phyloP scores from a whole-genome alignment of 129 eudicot genomes.

The Calendula officinalis region DNA sequence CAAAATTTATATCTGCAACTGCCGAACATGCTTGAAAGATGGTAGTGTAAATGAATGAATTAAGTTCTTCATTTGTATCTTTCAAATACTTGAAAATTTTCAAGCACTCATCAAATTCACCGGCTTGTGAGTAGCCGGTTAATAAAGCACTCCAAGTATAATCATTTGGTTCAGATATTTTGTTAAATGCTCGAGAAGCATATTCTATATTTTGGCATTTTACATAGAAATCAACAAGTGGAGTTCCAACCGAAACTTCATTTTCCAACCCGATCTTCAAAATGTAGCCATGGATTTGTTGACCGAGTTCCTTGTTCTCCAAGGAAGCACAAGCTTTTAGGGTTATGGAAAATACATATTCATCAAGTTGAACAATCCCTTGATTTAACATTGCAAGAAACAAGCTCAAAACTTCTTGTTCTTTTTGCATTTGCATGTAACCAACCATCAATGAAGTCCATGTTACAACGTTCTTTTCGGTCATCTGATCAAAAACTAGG shows the following conservation, averaged over 20 bases:
- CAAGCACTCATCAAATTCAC: conserved; percentile 36
- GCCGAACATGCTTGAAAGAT: conserved; percentile 46
- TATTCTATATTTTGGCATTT: conserved; percentile 39
- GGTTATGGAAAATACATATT: conserved; percentile 40
- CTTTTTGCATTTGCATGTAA: conserved; percentile 26
- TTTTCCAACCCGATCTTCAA: conserved; percentile 39
- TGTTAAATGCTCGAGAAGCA: conserved; percentile 28
- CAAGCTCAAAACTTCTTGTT: conserved; percentile 31
- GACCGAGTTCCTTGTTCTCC: conserved; percentile 34
- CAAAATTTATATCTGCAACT: conserved; percentile 37
- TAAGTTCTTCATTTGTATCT: conserved; percentile 26
- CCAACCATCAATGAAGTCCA: conserved; percentile 49
- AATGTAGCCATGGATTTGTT: conserved; percentile 35
- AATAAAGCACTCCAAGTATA: conserved; percentile 51
- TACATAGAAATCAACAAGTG: conserved; percentile 52
- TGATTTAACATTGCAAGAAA: conserved; percentile 27
- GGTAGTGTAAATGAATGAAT: conserved; percentile 47
- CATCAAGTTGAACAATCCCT: conserved; percentile 34
- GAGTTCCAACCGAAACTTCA: conserved; percentile 42
- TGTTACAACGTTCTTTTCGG: conserved; percentile 34
- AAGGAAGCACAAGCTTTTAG: conserved; percentile 39
- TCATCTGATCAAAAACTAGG: conserved; percentile 30
- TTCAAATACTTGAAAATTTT: conserved; percentile 36
- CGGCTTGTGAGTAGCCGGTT: conserved; percentile 38
- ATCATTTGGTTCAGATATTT: conserved; percentile 44